Evolutionary conservation across 495 filamentous ascomycete genomes (phyloP).

Genomic region (Aspergillus panamensis): DNA sequence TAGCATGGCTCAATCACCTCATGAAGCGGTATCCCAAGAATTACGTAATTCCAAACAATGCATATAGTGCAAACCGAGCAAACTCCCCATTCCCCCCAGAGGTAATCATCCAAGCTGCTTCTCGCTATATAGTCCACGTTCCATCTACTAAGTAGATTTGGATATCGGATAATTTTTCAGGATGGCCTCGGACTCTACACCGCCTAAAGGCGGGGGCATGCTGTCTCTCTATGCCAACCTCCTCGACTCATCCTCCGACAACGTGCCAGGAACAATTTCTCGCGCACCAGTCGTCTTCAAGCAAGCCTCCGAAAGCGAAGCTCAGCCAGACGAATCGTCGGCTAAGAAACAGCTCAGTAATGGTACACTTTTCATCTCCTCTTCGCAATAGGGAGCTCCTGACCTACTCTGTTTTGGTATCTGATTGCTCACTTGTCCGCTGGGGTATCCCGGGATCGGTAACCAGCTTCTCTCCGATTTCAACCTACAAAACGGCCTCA

Average conservation of each 20-base stretch:
- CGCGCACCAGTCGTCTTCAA: conserved; percentile 78
- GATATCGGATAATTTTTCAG: background rate
- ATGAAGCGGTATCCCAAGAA: background rate
- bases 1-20: background rate
- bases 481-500: conserved; percentile 83
- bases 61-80: conserved; percentile 9
- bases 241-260: conserved; percentile 50
- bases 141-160: background rate
- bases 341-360: conserved; percentile 72
- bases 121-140: background rate
- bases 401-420: conserved; percentile 17
- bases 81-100: too few relatives aligned
- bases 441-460: conserved; percentile 27
- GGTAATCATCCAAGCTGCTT: background rate
- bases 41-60: conserved; percentile 8
- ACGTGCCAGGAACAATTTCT: conserved; percentile 63
- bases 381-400: conserved; percentile 16
- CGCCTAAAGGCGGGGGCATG: conserved; percentile 35
- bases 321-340: conserved; percentile 51
- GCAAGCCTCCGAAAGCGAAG: conserved; percentile 46
- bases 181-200: conserved; percentile 39
- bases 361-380: conserved; percentile 54
- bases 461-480: conserved; percentile 72
- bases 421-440: conserved; percentile 49
- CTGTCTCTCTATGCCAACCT: conserved; percentile 64